These are phyloP conservation scores for Nitzschia palea DNA, from an alignment of 108 stramenopile genomes.

Conservation along the genomic window DNA sequence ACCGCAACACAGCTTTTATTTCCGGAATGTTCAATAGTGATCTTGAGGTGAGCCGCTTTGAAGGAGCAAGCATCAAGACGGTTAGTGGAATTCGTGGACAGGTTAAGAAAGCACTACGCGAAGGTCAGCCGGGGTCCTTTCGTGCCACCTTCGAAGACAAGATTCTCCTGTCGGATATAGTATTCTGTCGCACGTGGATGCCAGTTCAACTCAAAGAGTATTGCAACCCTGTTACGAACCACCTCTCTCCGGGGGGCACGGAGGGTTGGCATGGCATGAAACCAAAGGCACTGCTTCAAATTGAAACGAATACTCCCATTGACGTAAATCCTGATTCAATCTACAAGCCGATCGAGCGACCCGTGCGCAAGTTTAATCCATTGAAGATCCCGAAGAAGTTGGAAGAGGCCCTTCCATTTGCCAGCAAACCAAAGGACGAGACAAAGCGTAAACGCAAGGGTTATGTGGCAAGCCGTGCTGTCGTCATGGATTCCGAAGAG, in stretches of 20 bases:
- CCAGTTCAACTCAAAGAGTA: conserved; percentile 92
- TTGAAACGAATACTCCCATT: conserved; percentile 87
- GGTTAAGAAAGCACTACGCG: conserved; percentile 91
- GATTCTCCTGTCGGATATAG: conserved; percentile 94
- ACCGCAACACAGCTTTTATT: conserved; percentile 97
- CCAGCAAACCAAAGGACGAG: conserved; percentile 91
- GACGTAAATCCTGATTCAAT: conserved; percentile 95
- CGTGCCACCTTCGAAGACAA: conserved; percentile 99
- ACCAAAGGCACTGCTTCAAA: conserved; percentile 87
- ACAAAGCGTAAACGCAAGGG: conserved; percentile 66
- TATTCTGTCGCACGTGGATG: conserved; percentile 98
- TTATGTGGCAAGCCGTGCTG: conserved; percentile 82
- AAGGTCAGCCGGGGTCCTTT: conserved; percentile 90
- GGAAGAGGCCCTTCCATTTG: conserved; percentile 91
- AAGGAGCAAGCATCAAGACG: conserved; percentile 93
- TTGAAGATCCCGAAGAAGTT: conserved; percentile 87
- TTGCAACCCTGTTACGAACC: conserved; percentile 95
- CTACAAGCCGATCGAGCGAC: conserved; percentile 96
- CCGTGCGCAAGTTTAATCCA: conserved; percentile 76
- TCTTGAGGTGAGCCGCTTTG: conserved; percentile 93
- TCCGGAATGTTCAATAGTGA: conserved; percentile 99
- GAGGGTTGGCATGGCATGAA: conserved; percentile 91
- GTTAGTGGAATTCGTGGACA: conserved; percentile 97
- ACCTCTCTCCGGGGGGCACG: conserved; percentile 56
- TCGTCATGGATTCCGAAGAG: conserved; percentile 78